Evolutionary conservation across 2,329 filamentous ascomycete species (phyloP).

Genomic region (Cladophialophora yegresii): DNA sequence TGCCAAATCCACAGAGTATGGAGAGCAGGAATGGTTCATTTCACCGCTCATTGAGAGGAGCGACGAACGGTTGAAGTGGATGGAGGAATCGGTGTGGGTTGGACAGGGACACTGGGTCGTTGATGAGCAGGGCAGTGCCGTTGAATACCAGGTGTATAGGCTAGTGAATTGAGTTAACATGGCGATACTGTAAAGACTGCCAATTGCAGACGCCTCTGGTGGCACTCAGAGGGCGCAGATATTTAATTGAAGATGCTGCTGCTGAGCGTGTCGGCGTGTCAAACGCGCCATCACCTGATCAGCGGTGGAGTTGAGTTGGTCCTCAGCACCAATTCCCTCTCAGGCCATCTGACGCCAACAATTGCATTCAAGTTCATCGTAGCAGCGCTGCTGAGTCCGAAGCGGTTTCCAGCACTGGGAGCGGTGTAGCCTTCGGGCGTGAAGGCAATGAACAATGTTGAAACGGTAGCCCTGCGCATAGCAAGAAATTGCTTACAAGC

Average conservation of each 20-base stretch:
- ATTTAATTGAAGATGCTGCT: neutral
- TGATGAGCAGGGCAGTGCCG: conserved; percentile 14
- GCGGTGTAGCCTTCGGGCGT: conserved; percentile 10
- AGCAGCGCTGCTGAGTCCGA: neutral
- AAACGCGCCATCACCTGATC: conserved; percentile 3
- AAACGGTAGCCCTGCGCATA: conserved; percentile 34
- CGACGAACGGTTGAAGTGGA: conserved; percentile 23
- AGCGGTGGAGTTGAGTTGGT: neutral
- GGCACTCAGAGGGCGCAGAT: neutral
- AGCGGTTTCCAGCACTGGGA: neutral
- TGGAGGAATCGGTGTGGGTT: conserved; percentile 19
- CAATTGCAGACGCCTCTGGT: neutral
- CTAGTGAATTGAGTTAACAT: conserved; percentile 2
- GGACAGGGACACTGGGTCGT: conserved; percentile 22
- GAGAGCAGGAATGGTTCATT: conserved; percentile 21
- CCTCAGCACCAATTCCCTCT: neutral
- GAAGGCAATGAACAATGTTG: conserved; percentile 35
- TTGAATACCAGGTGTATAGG: conserved; percentile 26
- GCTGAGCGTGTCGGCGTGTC: neutral
- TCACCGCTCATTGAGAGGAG: conserved; percentile 23
- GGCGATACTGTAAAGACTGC: neutral
- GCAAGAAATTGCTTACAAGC: conserved; percentile 27
- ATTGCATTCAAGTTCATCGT: neutral
- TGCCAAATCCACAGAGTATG: conserved; percentile 21
- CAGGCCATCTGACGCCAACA: neutral